A percentile compares a stretch with the other conserved stretches of the same genome.
Evolutionary conservation across 2,329 filamentous ascomycete species (phyloP).

Genomic region (Hypoxylon sp.): DNA sequence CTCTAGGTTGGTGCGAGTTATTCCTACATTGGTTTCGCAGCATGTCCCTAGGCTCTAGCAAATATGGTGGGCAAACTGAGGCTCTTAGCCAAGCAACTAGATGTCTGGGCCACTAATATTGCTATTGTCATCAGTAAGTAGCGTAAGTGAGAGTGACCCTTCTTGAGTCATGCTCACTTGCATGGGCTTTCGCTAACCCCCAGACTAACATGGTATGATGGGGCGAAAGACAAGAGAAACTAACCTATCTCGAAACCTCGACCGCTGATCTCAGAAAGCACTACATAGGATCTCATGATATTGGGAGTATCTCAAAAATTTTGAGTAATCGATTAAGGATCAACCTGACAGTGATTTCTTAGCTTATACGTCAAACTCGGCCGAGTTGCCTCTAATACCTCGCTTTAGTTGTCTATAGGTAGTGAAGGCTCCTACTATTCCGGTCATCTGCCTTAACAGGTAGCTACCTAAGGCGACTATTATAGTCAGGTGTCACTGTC

Average conservation of each 20-base stretch:
- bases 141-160: neutral
- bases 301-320: constrained; percentile 1
- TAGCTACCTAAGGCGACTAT: constrained; percentile 2
- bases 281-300: neutral
- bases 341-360: neutral
- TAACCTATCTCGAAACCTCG: neutral
- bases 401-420: constrained; percentile 2
- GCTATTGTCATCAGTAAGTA: neutral
- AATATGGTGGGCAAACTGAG: neutral
- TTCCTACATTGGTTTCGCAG: constrained; percentile 11
- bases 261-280: neutral
- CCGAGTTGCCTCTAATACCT: constrained; percentile 2
- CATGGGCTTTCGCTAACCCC: neutral
- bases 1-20: constrained; percentile 3
- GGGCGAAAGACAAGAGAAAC: constrained; percentile 4
- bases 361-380: neutral
- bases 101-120: neutral
- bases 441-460: neutral
- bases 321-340: neutral
- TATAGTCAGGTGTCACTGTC: constrained; percentile 14
- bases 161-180: constrained; percentile 1
- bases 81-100: neutral
- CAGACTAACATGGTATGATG: constrained; percentile 1
- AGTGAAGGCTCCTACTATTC: constrained; percentile 9
- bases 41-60: constrained; percentile 11